Percentiles rank a stretch among this genome's conserved stretches.
phyloP scores from a whole-genome alignment of 768 basidiomycete species.

The Leccinellum albellum region DNA sequence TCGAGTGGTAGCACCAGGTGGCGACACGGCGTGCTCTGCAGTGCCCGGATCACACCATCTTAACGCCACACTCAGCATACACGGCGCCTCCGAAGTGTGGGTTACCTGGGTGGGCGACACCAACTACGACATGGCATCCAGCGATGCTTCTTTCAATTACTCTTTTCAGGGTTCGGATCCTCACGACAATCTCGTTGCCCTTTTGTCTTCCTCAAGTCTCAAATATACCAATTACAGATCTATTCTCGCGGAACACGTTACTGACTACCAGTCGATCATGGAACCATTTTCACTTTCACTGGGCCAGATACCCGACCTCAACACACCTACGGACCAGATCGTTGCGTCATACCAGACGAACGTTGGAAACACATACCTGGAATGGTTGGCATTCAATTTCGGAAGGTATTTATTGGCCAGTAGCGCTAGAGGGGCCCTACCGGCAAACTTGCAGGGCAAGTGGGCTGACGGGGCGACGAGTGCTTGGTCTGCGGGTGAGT shows the following conservation, averaged over 20 bases:
- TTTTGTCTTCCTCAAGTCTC: conserved; percentile 32
- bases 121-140: conserved; percentile 61
- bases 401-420: conserved; percentile 64
- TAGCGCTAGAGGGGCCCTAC: conserved; percentile 59
- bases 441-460: conserved; percentile 71
- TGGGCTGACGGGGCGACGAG: conserved; percentile 57
- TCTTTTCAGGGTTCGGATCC: conserved; percentile 65
- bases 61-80: conserved; percentile 49
- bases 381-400: conserved; percentile 72
- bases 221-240: conserved; percentile 32
- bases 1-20: conserved; percentile 37
- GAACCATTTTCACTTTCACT: conserved; percentile 53
- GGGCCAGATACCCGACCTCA: conserved; percentile 53
- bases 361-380: conserved; percentile 59
- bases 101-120: conserved; percentile 75
- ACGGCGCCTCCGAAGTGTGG: conserved; percentile 51
- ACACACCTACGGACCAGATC: conserved; percentile 55
- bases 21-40: conserved; percentile 33
- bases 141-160: conserved; percentile 50
- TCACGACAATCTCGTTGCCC: conserved; percentile 40
- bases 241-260: conserved; percentile 46
- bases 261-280: conserved; percentile 46
- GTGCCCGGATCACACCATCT: conserved; percentile 26
- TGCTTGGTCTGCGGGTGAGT: conserved; percentile 62
- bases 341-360: conserved; percentile 49